Base-by-base conservation (phyloP, 176 grass and related monocot species). In the Aegilops sharonensis region DNA sequence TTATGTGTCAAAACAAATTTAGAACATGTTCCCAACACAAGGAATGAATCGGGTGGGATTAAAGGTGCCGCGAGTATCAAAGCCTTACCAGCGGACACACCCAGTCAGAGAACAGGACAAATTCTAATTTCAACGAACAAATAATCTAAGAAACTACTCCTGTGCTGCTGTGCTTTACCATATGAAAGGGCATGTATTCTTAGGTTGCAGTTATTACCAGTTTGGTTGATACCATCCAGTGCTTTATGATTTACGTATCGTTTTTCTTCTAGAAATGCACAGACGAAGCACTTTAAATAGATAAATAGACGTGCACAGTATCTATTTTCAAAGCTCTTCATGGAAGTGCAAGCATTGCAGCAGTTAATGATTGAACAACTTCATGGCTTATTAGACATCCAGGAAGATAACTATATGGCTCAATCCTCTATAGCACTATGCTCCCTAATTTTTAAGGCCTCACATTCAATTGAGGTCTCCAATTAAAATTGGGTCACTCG, bases 201-300 rank as follows among this genome's bases (percentile, higher is more conserved):
- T 61, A 54, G 57, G 24, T 21, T 83, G 39, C 5, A 21, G 40
- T 39, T 21, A 83, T 15, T 31, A 78, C 43, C 76, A 14, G 25
- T 50, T 78, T 69, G 4, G 52, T 54, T 61, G 12, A 69, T 35
- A 37, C 20, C 62, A 57, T 61, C 2, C 21, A 69, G 11, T 75
- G 35, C 45, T 89, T 76, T 40, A 40, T 76, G 45, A 68, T 45
- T 13, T 56, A 60, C 69, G 80, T 34, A 32, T 42, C 20, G 42
- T 69, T 77, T 76, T 56, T 68, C 9, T 75, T 75, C 36, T 50
- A 65, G 75, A 62, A 87, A 68, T 60, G 60, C 89, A 80, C n/a
- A 87, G 13, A 54, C 6, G 15, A 54, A 45, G 40, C 50, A 82
- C 21, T 63, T 64, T 11, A 61, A 30, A 81, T 23, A 77, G 34